Evolutionary conservation across 768 basidiomycete species (phyloP), one percentile per base, ranked within the genome.

Genomic region (Agaricus bisporus): DNA sequence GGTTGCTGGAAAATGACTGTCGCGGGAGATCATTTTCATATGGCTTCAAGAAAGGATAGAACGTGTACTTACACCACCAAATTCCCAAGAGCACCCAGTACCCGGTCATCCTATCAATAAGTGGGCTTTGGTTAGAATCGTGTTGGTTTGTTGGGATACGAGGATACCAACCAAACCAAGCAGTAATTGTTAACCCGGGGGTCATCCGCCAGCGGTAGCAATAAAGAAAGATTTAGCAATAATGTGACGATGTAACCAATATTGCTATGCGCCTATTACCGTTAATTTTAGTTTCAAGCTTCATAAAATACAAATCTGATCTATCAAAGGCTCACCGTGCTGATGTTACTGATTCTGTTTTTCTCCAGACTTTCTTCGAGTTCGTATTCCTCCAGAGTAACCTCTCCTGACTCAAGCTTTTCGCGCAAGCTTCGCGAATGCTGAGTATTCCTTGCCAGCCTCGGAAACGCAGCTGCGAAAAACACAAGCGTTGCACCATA

Each of bases 401-500:
- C 80, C 55, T 85, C 78, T 0, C 85, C 85, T 0, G 70, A 72
- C 46, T 84, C 82, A 51, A 78, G 82, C 59, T 73, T 77, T 46
- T 76, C 77, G 35, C 74, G 71, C 3, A 90, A 66, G 2, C 65
- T 65, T 12, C 82, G 78, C 4, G 88, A 72, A 58, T 79, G 83
- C 3, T 74, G 66, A 0, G 89, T 91, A 62, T 91, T 91, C 3
- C 88, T 78, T 0, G 91, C 90, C 1, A 93, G 77, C 7, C 88
- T 82, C 1, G 91, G 91, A 63, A 92, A 91, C 12, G 80, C 59
- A 0, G 88, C 89, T 0, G 84, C 80, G 59, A 84, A 92, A 66
- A 92, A 92, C 0, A 91, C 87, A 9, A 90, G 76, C 0, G 88
- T 88, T 3, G 88, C 88, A 0, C 88, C 88, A 56, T 89, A 91